Evolutionary conservation across 768 basidiomycete genomes (phyloP).

Genomic region (Xerocomellus amylosporus): DNA sequence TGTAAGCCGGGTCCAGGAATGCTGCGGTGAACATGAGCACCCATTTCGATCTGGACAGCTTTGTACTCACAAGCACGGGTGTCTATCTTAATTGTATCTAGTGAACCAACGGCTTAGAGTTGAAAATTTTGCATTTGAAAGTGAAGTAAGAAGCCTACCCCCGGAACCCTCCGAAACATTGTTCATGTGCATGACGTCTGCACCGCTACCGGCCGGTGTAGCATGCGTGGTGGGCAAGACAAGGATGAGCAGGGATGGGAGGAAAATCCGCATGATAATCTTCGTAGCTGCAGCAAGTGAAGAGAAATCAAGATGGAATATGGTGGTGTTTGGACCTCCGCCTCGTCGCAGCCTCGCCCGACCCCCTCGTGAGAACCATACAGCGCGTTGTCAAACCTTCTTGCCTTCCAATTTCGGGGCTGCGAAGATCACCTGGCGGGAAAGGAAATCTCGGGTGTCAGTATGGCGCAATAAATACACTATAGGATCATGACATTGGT

Average conservation of each 20-base stretch:
- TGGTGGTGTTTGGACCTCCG: no score
- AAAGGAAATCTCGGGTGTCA: no score
- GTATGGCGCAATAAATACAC: no score
- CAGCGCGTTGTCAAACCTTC: no score
- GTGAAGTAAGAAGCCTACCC: background rate
- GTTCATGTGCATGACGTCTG: no score
- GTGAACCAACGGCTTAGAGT: background rate
- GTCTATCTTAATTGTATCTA: background rate
- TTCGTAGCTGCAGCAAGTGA: background rate
- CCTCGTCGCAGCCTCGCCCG: no score
- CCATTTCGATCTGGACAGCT: background rate
- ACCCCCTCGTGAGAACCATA: slow-evolving; percentile 2
- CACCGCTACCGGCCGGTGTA: background rate
- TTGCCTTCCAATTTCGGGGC: background rate
- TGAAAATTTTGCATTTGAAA: background rate
- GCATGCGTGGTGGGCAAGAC: background rate
- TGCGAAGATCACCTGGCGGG: no score
- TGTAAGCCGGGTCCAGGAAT: background rate
- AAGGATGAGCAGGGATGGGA: background rate
- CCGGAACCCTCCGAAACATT: background rate
- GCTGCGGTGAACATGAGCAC: background rate
- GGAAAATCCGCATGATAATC: background rate
- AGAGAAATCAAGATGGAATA: no score
- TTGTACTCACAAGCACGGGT: background rate
- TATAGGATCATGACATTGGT: no score